Base-by-base conservation (phyloP, 2,329 filamentous ascomycete genomes). In the Diplodia intermedia region DNA sequence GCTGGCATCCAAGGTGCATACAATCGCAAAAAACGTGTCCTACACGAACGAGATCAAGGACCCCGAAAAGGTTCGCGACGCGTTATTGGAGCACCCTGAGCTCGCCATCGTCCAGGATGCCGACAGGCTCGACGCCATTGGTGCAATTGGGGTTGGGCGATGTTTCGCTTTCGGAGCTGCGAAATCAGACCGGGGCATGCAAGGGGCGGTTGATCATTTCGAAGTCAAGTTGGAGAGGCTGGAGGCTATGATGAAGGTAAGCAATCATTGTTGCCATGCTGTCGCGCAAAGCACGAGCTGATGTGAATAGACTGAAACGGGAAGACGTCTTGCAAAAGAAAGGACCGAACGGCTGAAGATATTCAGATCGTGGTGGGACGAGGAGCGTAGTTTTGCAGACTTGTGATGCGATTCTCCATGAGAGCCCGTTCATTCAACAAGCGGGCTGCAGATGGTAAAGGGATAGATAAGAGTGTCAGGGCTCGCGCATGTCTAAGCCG, bases 91-190 rank as follows among this genome's bases (percentile, higher is more conserved):
- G 36, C 83, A 91, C 76, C 92, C 92, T 1, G 92, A 95, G 78
- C 82, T 95, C 40, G 93, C 88, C 0, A 87, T 97, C 57, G 93
- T 97, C 38, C 94, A 97, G 80, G 94, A 97, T 78, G 94, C 94
- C 4, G 94, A 97, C 81, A 85, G 94, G 7, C 83, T 98, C n/a
- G 94, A 98, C 80, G 91, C 93, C 4, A 89, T 97, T 61, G 94
- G 94, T 0, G 92, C 91, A 0, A 87, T 97, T 36, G 94, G 94
- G 0, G 89, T 97, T 68, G 94, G 88, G 2, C 83, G 94, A 53
- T 88, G 87, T 50, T 94, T 95, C 77, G 89, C 90, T 0, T 97
- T 89, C 77, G 88, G 90, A 0, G 93, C 90, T 0, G 90, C 89
- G 12, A 88, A 85, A 77, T 79, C 82, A 29, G 85, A 57, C 36